Evolutionary conservation across 768 basidiomycete genomes (phyloP), one percentile per base, ranked within the genome.

Genomic region (Leccinum rimulosum): DNA sequence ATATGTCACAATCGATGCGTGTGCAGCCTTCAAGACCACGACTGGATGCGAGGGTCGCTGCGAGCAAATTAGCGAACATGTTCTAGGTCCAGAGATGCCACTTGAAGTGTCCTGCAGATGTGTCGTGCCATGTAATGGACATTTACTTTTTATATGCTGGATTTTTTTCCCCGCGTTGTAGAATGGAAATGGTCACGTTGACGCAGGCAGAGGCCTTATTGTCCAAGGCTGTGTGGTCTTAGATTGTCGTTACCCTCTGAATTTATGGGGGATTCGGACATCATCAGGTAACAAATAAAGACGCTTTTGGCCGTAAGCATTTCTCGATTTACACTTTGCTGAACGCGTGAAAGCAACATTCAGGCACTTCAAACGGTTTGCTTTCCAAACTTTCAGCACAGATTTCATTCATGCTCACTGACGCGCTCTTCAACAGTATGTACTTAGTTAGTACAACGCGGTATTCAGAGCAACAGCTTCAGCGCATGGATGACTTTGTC

Each of bases 61-160:
- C 91, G 19, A 91, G 91, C 70, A 95, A 94, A 72, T 80, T 95
- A 57, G 93, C 92, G 7, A 95, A 94, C 68, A 89, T 91, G 87
- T 91, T 92, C 70, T 92, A 76, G 69, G 35, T 52, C n/a, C 17
- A 49, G 35, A 56, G 49, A 56, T 31, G 48, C n/a, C 6, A 15
- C 17, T 36, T 48, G 38, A 14, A 3, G 45, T 54, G 52, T n/a
- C 22, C 50, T 43, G 52, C 27, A 22, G 52, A 50, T 55, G 51
- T 57, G 56, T 55, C 17, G 25, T 55, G 52, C 17, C 17, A 49
- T 67, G 33, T 50, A 49, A 43, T 47, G 57, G 49, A 30, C 48
- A 52, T 52, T 63, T 35, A 27, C 38, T 43, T 57, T 58, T 56
- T 53, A 52, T 65, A 58, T 67, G 69, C 69, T 67, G 52, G 52